Conservation (phyloP, 1,284 basidiomycete genomes). For the Cryptococcus jaspeensis region DNA sequence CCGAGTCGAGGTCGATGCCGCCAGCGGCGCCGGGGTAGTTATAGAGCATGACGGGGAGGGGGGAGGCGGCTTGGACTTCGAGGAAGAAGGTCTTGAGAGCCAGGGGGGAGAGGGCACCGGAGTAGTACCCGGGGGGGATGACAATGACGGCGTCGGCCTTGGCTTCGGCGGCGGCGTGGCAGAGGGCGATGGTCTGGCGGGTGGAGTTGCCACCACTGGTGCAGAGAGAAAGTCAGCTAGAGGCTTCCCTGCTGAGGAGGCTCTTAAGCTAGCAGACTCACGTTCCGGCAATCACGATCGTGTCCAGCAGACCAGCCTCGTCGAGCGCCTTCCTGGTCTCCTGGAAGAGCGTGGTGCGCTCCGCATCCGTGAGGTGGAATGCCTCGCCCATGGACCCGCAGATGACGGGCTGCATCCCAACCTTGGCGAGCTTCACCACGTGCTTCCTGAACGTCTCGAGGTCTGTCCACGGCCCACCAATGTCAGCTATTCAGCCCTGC, state of each 20-base stretch:
- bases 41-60: conserved; percentile 85
- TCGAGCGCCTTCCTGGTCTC: conserved; percentile 72
- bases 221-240: background rate
- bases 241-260: background rate
- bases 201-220: conserved; percentile 69
- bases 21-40: conserved; percentile 83
- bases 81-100: conserved; percentile 77
- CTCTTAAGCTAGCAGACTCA: conserved; percentile 28
- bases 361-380: conserved; percentile 70
- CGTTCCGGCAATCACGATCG: conserved; percentile 78
- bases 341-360: conserved; percentile 68
- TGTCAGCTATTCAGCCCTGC: background rate
- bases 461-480: conserved; percentile 59
- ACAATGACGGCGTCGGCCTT: conserved; percentile 84
- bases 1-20: conserved; percentile 81
- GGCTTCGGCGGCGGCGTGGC: conserved; percentile 69
- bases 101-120: conserved; percentile 64
- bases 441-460: conserved; percentile 70
- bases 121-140: conserved; percentile 80
- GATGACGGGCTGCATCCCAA: conserved; percentile 72
- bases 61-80: conserved; percentile 71
- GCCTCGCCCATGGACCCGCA: conserved; percentile 64
- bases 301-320: conserved; percentile 58
- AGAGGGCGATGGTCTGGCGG: conserved; percentile 72
- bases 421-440: conserved; percentile 65